phyloP scores from a whole-genome alignment of 2,329 filamentous ascomycete species.

The Aureobasidium sp. region DNA sequence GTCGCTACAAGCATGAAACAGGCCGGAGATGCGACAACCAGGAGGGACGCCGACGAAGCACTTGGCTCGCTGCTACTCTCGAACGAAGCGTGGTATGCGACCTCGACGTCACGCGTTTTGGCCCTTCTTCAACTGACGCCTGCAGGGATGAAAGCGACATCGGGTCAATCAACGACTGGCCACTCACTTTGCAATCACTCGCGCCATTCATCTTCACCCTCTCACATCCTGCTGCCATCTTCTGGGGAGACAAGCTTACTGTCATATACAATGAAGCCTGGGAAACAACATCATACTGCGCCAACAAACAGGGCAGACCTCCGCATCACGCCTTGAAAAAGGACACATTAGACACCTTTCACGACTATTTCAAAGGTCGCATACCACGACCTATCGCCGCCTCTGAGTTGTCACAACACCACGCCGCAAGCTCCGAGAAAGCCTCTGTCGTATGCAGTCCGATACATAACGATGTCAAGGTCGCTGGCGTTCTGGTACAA shows the following conservation, averaged over 20 bases:
- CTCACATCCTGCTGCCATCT: constrained; percentile 33
- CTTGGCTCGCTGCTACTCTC: not conserved
- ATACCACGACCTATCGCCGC: constrained; percentile 16
- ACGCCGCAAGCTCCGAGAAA: not conserved
- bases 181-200: constrained; percentile 20
- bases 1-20: not conserved
- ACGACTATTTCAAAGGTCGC: constrained; percentile 20
- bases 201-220: constrained; percentile 30
- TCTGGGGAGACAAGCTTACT: constrained; percentile 32
- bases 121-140: not conserved
- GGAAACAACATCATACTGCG: constrained; percentile 26
- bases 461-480: constrained; percentile 5
- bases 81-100: constrained; percentile 1
- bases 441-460: constrained; percentile 21
- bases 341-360: constrained; percentile 28
- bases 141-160: constrained; percentile 19
- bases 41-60: not conserved
- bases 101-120: not conserved
- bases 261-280: constrained; percentile 35
- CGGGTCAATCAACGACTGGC: constrained; percentile 29
- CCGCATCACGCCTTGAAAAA: constrained; percentile 25
- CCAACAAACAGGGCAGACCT: constrained; percentile 27
- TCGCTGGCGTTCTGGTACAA: constrained; percentile 18
- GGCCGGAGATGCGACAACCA: not conserved
- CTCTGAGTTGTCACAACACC: constrained; percentile 14